A percentile compares a stretch with the other conserved stretches of the same genome.
phyloP scores from a whole-genome alignment of 768 basidiomycete species.

The Clitopilus passeckerianus region DNA sequence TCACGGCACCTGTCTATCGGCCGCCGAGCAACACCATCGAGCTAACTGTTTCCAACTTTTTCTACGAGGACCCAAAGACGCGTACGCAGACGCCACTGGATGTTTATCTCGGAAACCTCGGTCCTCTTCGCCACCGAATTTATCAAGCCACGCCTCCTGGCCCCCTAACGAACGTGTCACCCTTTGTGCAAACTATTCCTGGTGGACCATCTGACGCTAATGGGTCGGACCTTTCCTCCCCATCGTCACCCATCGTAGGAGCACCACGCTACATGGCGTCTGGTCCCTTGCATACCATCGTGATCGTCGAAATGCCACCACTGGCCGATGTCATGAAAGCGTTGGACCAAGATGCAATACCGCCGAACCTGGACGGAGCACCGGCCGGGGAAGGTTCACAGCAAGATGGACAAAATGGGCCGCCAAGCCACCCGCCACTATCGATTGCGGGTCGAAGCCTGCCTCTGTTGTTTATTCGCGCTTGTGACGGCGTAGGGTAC shows the following conservation, averaged over 20 bases:
- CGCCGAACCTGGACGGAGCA: conserved; percentile 35
- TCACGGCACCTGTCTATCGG: conserved; percentile 74
- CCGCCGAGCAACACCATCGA: conserved; percentile 72
- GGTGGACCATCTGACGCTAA: conserved; percentile 23
- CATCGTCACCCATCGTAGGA: conserved; percentile 21
- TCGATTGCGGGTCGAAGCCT: conserved; percentile 67
- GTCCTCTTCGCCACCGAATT: conserved; percentile 74
- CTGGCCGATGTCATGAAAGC: conserved; percentile 73
- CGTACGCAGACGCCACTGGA: conserved; percentile 67
- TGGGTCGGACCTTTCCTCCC: conserved; percentile 6
- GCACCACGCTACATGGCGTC: conserved; percentile 48
- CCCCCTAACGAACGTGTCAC: conserved; percentile 57
- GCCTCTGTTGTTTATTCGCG: conserved; percentile 77
- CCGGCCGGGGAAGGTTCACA: conserved; percentile 18
- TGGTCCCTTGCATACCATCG: conserved; percentile 67
- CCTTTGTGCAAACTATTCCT: conserved; percentile 47
- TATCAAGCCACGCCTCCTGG: conserved; percentile 73
- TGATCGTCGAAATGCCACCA: conserved; percentile 82
- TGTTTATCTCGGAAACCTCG: conserved; percentile 86
- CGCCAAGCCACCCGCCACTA: conserved; percentile 30
- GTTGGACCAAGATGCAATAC: conserved; percentile 64
- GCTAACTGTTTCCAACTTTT: conserved; percentile 84
- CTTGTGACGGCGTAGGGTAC: conserved; percentile 83
- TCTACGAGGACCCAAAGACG: conserved; percentile 69
- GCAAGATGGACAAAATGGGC: conserved; percentile 19